Base-by-base conservation (phyloP, 495 filamentous ascomycete genomes). In the Lichenothelia convexa region DNA sequence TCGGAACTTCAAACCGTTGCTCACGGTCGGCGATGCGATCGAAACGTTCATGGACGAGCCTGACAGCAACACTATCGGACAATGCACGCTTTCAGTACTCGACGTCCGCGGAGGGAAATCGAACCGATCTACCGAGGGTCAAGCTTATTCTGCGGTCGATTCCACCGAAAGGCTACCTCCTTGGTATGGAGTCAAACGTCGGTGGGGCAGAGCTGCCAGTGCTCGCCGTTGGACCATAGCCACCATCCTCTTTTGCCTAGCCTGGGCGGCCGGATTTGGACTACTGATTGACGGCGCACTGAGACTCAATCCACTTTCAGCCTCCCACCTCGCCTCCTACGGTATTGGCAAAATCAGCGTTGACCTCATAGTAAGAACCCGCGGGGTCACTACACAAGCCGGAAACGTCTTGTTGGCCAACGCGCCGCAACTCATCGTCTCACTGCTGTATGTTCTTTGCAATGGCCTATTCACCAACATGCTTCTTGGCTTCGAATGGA, bases 11-110 rank as follows among this genome's bases (percentile, higher is more conserved):
- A 18, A 30, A 3, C 55, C 58, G 0, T 44, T 73, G 1, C 47
- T 67, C 1, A 71, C 62, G 0, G 30, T 68, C 1, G 70, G 70
- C 5, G 67, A 75, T 48, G 63, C 64, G 5, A 45, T 73, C 7
- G 43, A 49, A 3, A 62, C 56, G 0, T 71, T 69, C 39, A 45
- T 75, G 20, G 30, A 16, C n/a, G 9, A 24, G 3, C 27, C 42
- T 3, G 47, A 53, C 34, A 16, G 9, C 7, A 21, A 0, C 1
- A 33, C 3, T 18, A 18, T 18, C 1, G 31, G 19, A 1, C 13
- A 1, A 8, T 33, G 31, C 16, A 12, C 19, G 9, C 1, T 33
- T 18, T 31, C 55, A 2, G 56, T 52, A 18, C 54, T 56, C 24
- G 24, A 27, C 24, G 13, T 27, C 24, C 24, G 13, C 7, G 24